Percentiles rank a stretch among this genome's conserved stretches.
These are phyloP conservation scores for Xylaria sp. DNA, from an alignment of 2,329 filamentous ascomycete species.

Conservation along the genomic window DNA sequence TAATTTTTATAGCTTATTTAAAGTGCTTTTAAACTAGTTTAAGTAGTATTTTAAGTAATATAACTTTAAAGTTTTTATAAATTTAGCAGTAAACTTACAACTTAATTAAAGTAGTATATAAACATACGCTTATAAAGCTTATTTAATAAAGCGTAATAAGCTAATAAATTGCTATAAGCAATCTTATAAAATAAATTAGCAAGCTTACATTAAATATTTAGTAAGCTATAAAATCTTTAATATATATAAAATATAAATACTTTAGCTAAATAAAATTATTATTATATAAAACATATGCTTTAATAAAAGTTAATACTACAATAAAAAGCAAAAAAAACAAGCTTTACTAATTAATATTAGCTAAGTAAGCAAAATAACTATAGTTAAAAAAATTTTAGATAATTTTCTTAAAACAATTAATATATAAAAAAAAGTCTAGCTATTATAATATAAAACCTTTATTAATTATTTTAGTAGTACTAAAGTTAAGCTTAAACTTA, in stretches of 20 bases:
- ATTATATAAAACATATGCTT: background rate
- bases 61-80: background rate
- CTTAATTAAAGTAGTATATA: background rate
- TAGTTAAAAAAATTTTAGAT: background rate
- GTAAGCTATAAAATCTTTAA: background rate
- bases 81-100: background rate
- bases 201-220: constrained; percentile 5
- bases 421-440: background rate
- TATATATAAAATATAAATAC: background rate
- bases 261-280: constrained; percentile 8
- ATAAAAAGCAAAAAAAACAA: too few relatives aligned
- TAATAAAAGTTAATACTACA: background rate
- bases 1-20: constrained; percentile 2
- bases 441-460: background rate
- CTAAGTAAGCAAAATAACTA: background rate
- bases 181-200: background rate
- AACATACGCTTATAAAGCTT: background rate
- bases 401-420: background rate
- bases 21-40: background rate
- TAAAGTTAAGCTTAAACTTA: background rate
- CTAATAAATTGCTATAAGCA: background rate
- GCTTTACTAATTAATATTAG: background rate
- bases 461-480: background rate
- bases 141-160: background rate
- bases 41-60: constrained; percentile 7